Evolutionary conservation across 495 filamentous ascomycete genomes (phyloP).

Genomic region (Aspergillus saccharolyticus): DNA sequence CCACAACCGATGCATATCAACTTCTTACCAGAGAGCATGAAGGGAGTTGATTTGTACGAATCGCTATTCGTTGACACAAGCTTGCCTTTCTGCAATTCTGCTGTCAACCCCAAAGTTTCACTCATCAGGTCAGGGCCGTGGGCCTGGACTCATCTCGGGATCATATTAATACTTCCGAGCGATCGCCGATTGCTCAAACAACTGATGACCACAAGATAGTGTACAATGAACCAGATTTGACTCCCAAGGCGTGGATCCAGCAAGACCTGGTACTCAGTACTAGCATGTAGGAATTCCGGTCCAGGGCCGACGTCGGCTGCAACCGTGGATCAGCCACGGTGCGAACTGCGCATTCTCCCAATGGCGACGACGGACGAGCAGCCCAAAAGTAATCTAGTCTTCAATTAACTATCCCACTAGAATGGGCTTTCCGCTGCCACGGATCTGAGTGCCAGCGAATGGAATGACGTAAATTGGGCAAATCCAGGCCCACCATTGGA

Average conservation of each 20-base stretch:
- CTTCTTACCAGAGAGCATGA: no score
- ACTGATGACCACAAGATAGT: neutral
- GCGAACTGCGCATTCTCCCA: neutral
- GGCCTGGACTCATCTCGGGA: no score
- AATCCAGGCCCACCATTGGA: neutral
- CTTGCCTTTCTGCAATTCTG: neutral
- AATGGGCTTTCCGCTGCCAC: conserved; percentile 5
- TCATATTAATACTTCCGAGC: neutral
- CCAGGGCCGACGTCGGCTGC: neutral
- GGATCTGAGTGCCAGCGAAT: conserved; percentile 8
- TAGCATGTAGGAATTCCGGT: neutral
- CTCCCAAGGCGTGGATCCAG: neutral
- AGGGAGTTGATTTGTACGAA: no score
- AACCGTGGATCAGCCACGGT: neutral
- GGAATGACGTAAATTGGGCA: neutral
- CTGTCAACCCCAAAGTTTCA: neutral
- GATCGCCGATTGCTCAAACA: neutral
- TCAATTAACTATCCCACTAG: conserved; percentile 3
- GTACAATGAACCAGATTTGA: neutral
- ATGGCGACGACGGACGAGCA: neutral
- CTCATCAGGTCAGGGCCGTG: neutral
- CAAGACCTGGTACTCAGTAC: no score
- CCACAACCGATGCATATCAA: neutral
- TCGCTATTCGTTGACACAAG: no score
- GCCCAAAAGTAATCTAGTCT: neutral